These are phyloP conservation scores for Leccinum boreale DNA, from an alignment of 768 basidiomycete genomes.

Conservation along the genomic window DNA sequence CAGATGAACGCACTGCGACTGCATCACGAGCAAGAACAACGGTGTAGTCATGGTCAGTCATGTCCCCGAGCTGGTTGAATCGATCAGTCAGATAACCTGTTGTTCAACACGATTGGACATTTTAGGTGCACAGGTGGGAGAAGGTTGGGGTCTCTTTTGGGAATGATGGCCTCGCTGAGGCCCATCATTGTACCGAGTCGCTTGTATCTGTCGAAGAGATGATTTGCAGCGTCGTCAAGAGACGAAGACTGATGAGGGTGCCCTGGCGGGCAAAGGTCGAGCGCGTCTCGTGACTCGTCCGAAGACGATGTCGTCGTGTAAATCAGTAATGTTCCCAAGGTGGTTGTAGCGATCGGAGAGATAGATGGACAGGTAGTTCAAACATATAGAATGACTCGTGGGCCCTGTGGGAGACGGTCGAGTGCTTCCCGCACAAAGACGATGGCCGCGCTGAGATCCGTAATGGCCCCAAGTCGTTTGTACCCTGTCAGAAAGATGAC, in stretches of 20 bases:
- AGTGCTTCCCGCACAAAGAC: neutral
- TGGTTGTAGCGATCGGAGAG: neutral
- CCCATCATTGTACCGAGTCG: no score
- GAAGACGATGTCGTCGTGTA: conserved; percentile 1
- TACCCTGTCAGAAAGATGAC: no score
- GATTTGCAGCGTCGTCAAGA: neutral
- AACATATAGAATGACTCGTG: neutral
- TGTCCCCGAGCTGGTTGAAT: neutral
- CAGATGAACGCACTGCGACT: neutral
- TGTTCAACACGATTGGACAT: no score
- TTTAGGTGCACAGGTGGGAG: no score
- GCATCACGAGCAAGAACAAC: neutral
- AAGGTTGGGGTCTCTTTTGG: no score
- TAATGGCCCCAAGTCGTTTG: neutral
- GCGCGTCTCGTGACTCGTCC: neutral
- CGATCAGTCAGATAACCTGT: neutral
- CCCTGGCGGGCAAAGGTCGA: neutral
- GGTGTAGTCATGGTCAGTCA: no score
- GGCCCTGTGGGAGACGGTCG: neutral
- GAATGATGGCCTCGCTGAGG: no score
- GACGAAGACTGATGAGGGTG: neutral
- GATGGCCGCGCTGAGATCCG: neutral
- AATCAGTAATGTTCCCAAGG: neutral
- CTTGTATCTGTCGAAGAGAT: neutral
- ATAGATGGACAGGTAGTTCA: conserved; percentile 1